Evolutionary conservation across 129 eudicot species (phyloP).

Genomic region (Artemisia annua): DNA sequence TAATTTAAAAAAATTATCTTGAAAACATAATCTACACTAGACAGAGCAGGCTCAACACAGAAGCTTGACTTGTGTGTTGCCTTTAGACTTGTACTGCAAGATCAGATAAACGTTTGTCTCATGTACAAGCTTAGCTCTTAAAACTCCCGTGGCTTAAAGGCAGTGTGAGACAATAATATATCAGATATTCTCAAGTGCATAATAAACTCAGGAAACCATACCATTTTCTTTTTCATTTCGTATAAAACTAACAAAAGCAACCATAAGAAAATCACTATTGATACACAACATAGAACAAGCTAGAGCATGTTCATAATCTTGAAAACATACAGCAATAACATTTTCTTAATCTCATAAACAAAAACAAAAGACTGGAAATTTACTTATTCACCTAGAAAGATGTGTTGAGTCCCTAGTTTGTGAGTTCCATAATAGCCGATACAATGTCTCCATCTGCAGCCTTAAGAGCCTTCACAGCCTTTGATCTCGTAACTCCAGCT

Average conservation of each 20-base stretch:
- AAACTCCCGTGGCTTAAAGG: no score
- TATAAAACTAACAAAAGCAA: background rate
- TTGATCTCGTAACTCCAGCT: slow-evolving; percentile 3
- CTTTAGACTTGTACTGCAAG: no score
- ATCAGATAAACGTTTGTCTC: no score
- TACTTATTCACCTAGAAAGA: background rate
- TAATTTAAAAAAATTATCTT: no score
- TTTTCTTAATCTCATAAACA: background rate
- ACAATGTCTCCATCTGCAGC: slow-evolving; percentile 13
- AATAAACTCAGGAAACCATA: background rate
- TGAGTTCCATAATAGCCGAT: slow-evolving; percentile 18
- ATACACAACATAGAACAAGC: no score
- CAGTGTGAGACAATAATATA: no score
- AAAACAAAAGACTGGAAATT: background rate
- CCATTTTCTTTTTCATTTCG: background rate
- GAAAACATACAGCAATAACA: no score
- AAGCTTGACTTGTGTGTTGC: no score
- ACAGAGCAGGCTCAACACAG: no score
- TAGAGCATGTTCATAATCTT: no score
- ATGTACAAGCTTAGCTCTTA: no score
- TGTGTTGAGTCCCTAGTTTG: background rate
- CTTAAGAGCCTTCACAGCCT: slow-evolving; percentile 13
- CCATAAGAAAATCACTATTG: background rate
- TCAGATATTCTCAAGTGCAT: background rate
- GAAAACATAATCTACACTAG: no score